Base-by-base conservation (phyloP, 225 moss, liverwort and hornwort genomes). In the Physcomitrellopsis africana region DNA sequence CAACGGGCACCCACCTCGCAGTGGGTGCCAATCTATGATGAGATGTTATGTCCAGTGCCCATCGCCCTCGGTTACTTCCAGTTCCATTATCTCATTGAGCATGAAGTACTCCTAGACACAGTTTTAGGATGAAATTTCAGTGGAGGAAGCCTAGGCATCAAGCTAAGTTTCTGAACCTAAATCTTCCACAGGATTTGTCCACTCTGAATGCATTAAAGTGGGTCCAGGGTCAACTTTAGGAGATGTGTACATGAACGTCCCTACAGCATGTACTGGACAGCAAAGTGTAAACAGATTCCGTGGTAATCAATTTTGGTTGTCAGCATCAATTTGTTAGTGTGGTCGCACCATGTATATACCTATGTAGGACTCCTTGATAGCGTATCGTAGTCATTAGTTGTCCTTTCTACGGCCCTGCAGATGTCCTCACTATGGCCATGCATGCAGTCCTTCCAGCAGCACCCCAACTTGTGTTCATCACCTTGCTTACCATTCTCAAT, bases 211-310 rank as follows among this genome's bases (percentile, higher is more conserved):
- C 75, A 70, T 62, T 84, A 67, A 75, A 81, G 81, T 84, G 84
- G 84, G 74, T 81, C 74, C 75, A 75, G 70, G 77, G 81, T 84
- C 84, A 84, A 84, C 81, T 78, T 81, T 78, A 70, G 65, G 59
- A 76, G 81, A 74, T 77, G 71, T 74, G 70, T 74, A 37, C 32
- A 80, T 64, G 77, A 76, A 56, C 72, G 76, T 59, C 73, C 63
- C 74, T 52, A 76, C 68, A 60, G 19, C 63, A 70, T 13, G 65
- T 76, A 69, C 81, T 65, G 53, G 82, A 79, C 72, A 82, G 73
- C 76, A 76, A 81, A 78, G 84, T 81, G 67, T 81, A 78, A 81
- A 63, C 81, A 70, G 78, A 81, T 65, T 37, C 32, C 32, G 32
- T 37, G 79, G 68, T 74, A 69, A 79, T 73, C 76, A 81, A 79